Percentiles rank a stretch among this genome's conserved stretches.
Conservation (phyloP, 2,329 filamentous ascomycete genomes). For the Colletotrichum phormii region DNA sequence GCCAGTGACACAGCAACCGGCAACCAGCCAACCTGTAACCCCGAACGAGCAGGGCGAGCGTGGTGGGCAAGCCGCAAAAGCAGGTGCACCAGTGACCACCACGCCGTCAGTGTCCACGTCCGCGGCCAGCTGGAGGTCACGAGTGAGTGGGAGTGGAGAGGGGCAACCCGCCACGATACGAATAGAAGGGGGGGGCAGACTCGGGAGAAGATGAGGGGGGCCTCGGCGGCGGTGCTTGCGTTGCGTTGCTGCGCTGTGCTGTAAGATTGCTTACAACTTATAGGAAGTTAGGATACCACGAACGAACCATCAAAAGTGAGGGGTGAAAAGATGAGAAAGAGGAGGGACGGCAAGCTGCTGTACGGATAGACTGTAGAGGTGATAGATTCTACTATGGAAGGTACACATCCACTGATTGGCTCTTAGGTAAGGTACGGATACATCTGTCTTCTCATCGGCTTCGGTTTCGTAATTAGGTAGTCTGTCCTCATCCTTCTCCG, state of each 20-base stretch:
- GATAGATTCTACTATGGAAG: not conserved
- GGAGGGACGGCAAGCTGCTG: not conserved
- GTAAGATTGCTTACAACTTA: not conserved
- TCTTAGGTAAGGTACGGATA: not conserved
- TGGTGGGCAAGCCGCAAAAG: not conserved
- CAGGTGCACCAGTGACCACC: not conserved
- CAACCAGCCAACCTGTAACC: constrained; percentile 2
- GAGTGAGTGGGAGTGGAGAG: constrained; percentile 3
- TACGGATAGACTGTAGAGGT: not conserved
- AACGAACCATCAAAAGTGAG: not conserved
- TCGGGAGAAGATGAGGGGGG: not conserved
- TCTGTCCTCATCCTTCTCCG: not conserved
- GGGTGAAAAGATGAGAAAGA: not conserved
- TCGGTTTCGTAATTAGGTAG: not conserved
- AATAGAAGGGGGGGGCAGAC: not conserved
- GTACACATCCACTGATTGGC: not conserved
- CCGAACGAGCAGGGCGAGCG: not conserved
- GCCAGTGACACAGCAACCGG: constrained; percentile 6
- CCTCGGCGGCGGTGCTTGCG: constrained; percentile 3
- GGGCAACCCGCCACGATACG: not conserved
- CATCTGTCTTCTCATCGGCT: not conserved
- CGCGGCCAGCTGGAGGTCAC: constrained; percentile 1
- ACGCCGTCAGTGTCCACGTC: not conserved
- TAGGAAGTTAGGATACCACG: not conserved
- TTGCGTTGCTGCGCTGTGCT: not conserved